Evolutionary conservation across 2,329 filamentous ascomycete genomes (phyloP), one percentile per base, ranked within the genome.

Genomic region (Neurospora crassa): DNA sequence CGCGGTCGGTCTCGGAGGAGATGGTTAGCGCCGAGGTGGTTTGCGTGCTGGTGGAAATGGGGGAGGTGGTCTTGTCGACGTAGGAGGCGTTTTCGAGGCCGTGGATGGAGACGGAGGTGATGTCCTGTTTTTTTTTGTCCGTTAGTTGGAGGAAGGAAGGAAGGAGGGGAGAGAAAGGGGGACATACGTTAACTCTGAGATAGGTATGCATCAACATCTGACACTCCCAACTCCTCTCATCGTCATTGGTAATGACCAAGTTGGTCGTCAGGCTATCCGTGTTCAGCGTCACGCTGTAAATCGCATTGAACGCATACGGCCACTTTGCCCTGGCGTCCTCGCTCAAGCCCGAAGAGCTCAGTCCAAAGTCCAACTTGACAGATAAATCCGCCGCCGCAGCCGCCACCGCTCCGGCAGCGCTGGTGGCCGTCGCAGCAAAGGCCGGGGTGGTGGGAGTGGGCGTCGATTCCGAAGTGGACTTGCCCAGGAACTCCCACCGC

Each of bases 351-450:
- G 87, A 85, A 40, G 89, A 87, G 69, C 91, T 93, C 43, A 99
- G 89, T 40, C 95, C 96, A 81, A 99, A 98, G 83, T 99, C 96
- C 73, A 99, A 90, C 86, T 97, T 97, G 75, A 98, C 90, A 68
- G 90, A 90, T 78, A 89, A 84, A 78, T 92, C 87, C 73, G 83
- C 84, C 67, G 81, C 81, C 71, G 75, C 82, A 72, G 80, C 82
- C 76, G 79, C 84, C 83, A 75, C 82, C 83, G 70, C 83, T 83
- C 63, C 40, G 24, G 37, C 20, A 40, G 24, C 69, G 12, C 67
- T 63, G 2, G 53, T 63, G 1, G 53, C 53, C 24, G 53, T 63
- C 16, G 53, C 53, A 5, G 53, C 53, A 18, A 63, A 63, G 53
- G 53, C 53, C 14, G 53, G 53, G 16, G 53, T 63, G 14, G 53